Percentiles rank a stretch among this genome's conserved stretches.
Evolutionary conservation across 1,284 basidiomycete genomes (phyloP).

Genomic region (Abortiporus biennis): DNA sequence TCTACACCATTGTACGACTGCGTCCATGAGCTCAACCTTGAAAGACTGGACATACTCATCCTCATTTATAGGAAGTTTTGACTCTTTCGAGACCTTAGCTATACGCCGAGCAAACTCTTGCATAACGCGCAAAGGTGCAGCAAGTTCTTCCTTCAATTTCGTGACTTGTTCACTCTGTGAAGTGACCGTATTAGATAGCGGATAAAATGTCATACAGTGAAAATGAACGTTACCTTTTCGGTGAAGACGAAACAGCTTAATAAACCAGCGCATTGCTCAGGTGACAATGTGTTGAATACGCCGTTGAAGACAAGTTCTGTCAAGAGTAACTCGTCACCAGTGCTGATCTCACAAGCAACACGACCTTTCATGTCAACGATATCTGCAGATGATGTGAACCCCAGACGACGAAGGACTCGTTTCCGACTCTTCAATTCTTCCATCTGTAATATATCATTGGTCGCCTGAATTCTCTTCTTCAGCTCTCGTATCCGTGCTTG

Average conservation of each 20-base stretch:
- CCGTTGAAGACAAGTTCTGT: conserved; percentile 99
- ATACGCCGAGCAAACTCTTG: conserved; percentile 95
- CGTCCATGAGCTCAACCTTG: conserved; percentile 98
- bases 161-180: conserved; percentile 90
- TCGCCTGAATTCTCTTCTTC: conserved; percentile 82
- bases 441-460: conserved; percentile 91
- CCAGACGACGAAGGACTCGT: conserved; percentile 87
- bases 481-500: conserved; percentile 69
- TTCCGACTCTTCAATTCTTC: conserved; percentile 97
- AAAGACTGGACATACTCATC: conserved; percentile 95
- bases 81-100: conserved; percentile 93
- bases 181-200: conserved; percentile 8
- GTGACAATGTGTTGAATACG: conserved; percentile 84
- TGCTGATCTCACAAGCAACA: conserved; percentile 97
- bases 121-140: conserved; percentile 87
- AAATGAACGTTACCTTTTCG: conserved; percentile 66
- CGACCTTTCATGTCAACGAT: conserved; percentile 98
- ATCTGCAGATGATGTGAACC: conserved; percentile 85
- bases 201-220: conserved; percentile 1
- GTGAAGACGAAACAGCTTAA: conserved; percentile 96
- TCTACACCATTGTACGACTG: conserved; percentile 95
- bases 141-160: conserved; percentile 89
- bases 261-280: conserved; percentile 91
- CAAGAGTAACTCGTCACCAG: conserved; percentile 93
- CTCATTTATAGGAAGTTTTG: conserved; percentile 84